phyloP scores from a whole-genome alignment of 495 filamentous ascomycete genomes.

The Jackrogersella multiformis region DNA sequence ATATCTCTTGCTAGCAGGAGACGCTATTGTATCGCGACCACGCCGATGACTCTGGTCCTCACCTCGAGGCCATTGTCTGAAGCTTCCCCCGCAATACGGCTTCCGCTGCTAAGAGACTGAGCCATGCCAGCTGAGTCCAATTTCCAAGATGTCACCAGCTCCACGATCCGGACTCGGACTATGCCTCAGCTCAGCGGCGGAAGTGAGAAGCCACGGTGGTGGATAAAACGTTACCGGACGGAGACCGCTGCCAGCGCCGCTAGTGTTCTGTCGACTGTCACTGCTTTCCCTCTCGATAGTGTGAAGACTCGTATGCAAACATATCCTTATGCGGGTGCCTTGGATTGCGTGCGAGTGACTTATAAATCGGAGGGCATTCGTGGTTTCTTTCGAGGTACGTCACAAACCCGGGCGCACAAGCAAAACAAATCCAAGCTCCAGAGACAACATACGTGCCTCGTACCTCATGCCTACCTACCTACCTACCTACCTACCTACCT shows the following conservation, averaged over 20 bases:
- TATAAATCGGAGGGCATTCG: constrained; percentile 75
- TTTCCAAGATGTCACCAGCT: constrained; percentile 52
- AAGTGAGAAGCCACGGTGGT: constrained; percentile 63
- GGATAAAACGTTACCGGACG: constrained; percentile 79
- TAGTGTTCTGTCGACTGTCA: constrained; percentile 76
- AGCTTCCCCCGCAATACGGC: constrained; percentile 49
- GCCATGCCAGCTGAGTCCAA: constrained; percentile 62
- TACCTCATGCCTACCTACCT: too few species aligned
- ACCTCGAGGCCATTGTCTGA: constrained; percentile 59
- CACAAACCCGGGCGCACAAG: constrained; percentile 11
- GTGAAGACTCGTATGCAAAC: constrained; percentile 90
- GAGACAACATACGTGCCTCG: constrained; percentile 24
- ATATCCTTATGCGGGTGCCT: constrained; percentile 73
- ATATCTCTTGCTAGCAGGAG: constrained; percentile 61
- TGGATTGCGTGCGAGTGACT: constrained; percentile 75
- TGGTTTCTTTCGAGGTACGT: constrained; percentile 80
- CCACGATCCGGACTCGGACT: constrained; percentile 52
- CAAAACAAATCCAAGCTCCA: background rate
- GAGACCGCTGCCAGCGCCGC: constrained; percentile 78
- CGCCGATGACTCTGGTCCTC: constrained; percentile 65
- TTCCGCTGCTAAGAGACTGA: constrained; percentile 44
- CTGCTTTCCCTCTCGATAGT: constrained; percentile 82
- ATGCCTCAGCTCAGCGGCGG: constrained; percentile 56
- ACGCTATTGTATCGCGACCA: constrained; percentile 64
- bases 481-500: too few species aligned